phyloP scores from a whole-genome alignment of 1,284 basidiomycete genomes.

The Ganoderma boninense region DNA sequence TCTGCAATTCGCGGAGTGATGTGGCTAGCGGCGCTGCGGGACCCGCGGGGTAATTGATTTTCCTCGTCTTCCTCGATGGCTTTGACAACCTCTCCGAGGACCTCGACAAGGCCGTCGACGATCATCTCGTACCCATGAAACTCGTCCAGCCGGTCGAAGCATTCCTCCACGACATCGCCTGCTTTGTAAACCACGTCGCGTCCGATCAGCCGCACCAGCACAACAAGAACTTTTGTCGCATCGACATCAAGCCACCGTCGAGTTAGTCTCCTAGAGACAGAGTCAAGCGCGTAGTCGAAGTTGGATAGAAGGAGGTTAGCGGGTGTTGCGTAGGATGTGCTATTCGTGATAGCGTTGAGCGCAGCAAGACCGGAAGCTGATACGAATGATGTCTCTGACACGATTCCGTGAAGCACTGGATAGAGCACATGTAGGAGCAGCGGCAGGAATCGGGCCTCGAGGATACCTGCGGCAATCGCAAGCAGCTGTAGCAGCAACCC shows the following conservation, averaged over 20 bases:
- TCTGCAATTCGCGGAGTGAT: slow-evolving; percentile 28
- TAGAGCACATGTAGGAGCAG: slow-evolving; percentile 86
- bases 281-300: slow-evolving; percentile 93
- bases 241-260: slow-evolving; percentile 81
- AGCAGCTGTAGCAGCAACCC: slow-evolving; percentile 77
- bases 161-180: slow-evolving; percentile 92
- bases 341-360: slow-evolving; percentile 71
- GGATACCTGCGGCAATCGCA: slow-evolving; percentile 70
- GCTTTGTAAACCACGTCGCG: slow-evolving; percentile 86
- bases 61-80: slow-evolving; percentile 68
- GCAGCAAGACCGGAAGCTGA: slow-evolving; percentile 77
- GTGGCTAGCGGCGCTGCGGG: not conserved
- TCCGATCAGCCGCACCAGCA: slow-evolving; percentile 88
- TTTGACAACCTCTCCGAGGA: slow-evolving; percentile 79
- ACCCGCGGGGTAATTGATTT: slow-evolving; percentile 24
- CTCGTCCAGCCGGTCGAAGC: slow-evolving; percentile 93
- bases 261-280: slow-evolving; percentile 82
- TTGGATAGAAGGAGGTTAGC: slow-evolving; percentile 89
- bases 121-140: slow-evolving; percentile 90
- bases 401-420: slow-evolving; percentile 83
- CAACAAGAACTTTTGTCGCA: slow-evolving; percentile 80
- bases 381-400: slow-evolving; percentile 73
- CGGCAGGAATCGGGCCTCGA: slow-evolving; percentile 71
- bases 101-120: slow-evolving; percentile 88
- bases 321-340: slow-evolving; percentile 84